Evolutionary conservation across 208 protist species (phyloP).

Genomic region (Strigomonas galati): DNA sequence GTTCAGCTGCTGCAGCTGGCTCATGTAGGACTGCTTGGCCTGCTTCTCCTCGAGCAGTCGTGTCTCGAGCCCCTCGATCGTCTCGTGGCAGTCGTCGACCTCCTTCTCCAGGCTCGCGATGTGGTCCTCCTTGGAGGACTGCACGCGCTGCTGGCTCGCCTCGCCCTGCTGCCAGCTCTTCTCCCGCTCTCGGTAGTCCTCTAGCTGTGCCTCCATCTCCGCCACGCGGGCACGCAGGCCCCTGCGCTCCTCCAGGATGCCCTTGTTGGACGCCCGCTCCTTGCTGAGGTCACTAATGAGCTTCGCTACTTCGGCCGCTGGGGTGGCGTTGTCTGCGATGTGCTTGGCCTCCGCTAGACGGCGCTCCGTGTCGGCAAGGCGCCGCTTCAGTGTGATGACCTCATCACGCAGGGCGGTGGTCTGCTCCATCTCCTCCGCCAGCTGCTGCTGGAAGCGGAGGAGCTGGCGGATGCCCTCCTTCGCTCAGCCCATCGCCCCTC

Average conservation of each 20-base stretch:
- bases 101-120: constrained; percentile 29
- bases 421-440: constrained; percentile 65
- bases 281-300: constrained; percentile 53
- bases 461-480: constrained; percentile 28
- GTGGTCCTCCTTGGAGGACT: constrained; percentile 22
- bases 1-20: constrained; percentile 33
- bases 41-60: constrained; percentile 13
- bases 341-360: constrained; percentile 21
- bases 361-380: constrained; percentile 22
- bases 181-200: constrained; percentile 36
- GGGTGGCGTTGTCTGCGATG: constrained; percentile 4
- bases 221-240: constrained; percentile 34
- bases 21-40: constrained; percentile 23
- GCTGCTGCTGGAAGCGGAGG: constrained; percentile 59
- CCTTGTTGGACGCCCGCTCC: constrained; percentile 49
- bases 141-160: constrained; percentile 18
- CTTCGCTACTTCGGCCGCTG: constrained; percentile 32
- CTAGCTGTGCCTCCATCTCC: constrained; percentile 37
- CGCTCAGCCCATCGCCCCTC: neutral
- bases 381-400: constrained; percentile 24
- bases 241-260: constrained; percentile 22
- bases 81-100: constrained; percentile 15
- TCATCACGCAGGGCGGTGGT: constrained; percentile 26
- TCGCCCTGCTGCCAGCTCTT: constrained; percentile 22
- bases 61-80: constrained; percentile 19